Percentiles rank a stretch among this genome's conserved stretches.
These are phyloP conservation scores for Pseudotulostoma volvatum DNA, from an alignment of 495 filamentous ascomycete species.

Conservation along the genomic window DNA sequence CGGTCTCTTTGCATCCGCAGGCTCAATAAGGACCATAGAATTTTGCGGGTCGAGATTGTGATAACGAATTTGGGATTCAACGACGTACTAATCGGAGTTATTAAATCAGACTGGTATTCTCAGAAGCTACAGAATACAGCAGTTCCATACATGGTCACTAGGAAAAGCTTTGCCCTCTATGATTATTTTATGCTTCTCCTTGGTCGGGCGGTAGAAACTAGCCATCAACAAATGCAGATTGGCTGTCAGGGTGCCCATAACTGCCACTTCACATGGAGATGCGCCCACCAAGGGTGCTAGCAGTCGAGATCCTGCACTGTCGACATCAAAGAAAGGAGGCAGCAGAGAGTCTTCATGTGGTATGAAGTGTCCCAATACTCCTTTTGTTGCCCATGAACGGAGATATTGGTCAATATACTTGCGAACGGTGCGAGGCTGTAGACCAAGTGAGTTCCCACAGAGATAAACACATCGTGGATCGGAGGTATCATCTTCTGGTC, in stretches of 20 bases:
- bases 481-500: slow-evolving; percentile 20
- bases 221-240: slow-evolving; percentile 87
- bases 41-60: slow-evolving; percentile 51
- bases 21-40: slow-evolving; percentile 63
- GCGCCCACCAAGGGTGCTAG: slow-evolving; percentile 85
- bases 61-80: slow-evolving; percentile 72
- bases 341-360: slow-evolving; percentile 59
- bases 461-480: slow-evolving; percentile 56
- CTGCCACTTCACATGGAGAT: slow-evolving; percentile 57
- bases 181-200: slow-evolving; percentile 71
- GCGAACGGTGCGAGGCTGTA: slow-evolving; percentile 62
- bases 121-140: not conserved
- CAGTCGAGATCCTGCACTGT: slow-evolving; percentile 49
- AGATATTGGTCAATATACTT: slow-evolving; percentile 64
- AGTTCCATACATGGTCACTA: slow-evolving; percentile 56
- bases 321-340: slow-evolving; percentile 67
- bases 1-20: slow-evolving; percentile 31
- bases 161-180: slow-evolving; percentile 91
- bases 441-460: slow-evolving; percentile 90
- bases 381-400: slow-evolving; percentile 75
- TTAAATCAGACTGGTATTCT: slow-evolving; percentile 5
- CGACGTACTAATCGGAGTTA: slow-evolving; percentile 51
- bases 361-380: slow-evolving; percentile 86
- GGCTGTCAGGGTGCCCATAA: slow-evolving; percentile 86
- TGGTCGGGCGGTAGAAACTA: slow-evolving; percentile 72